phyloP scores from a whole-genome alignment of 169 alveolate genomes.

The Amoebophrya sp. region DNA sequence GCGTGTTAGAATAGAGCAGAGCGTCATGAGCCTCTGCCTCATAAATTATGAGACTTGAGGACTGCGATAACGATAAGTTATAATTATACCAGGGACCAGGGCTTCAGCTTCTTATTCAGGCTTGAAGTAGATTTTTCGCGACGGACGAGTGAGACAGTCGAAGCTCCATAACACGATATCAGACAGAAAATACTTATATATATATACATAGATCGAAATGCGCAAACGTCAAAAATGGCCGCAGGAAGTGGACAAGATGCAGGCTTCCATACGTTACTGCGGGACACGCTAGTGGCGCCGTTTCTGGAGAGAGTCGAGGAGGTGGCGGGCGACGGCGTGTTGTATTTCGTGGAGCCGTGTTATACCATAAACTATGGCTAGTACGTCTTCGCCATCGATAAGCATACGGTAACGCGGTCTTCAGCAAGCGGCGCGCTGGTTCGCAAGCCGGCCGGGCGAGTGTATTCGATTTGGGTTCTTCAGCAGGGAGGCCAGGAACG shows the following conservation, averaged over 20 bases:
- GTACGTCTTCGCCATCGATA: neutral
- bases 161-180: too few species aligned
- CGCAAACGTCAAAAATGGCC: too few species aligned
- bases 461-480: neutral
- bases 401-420: neutral
- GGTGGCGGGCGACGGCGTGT: neutral
- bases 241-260: neutral
- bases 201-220: too few species aligned
- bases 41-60: too few species aligned
- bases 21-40: too few species aligned
- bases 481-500: neutral
- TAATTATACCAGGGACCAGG: too few species aligned
- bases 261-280: neutral
- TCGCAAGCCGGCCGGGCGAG: neutral
- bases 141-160: too few species aligned
- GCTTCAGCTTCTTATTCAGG: too few species aligned
- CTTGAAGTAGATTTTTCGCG: too few species aligned
- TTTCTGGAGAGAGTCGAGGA: neutral
- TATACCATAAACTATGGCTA: neutral
- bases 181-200: too few species aligned
- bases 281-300: neutral
- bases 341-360: neutral
- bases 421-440: neutral
- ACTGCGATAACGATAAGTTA: too few species aligned
- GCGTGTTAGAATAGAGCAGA: too few species aligned